Evolutionary conservation across 2,329 filamentous ascomycete genomes (phyloP).

Genomic region (Pseudocercospora cruenta): DNA sequence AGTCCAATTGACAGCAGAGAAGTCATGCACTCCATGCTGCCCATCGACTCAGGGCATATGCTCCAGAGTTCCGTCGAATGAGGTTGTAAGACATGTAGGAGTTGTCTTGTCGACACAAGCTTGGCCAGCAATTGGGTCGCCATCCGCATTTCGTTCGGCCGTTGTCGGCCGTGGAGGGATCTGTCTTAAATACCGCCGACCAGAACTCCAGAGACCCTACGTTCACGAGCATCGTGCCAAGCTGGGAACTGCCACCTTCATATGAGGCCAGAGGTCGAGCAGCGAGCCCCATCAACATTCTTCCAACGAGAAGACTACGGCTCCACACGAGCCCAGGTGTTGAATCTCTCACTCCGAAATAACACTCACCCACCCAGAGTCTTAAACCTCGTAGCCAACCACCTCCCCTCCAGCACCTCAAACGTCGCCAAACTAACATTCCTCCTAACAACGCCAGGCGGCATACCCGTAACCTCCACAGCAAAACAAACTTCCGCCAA

Average conservation of each 20-base stretch:
- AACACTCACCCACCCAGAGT: conserved; percentile 1
- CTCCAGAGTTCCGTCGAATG: not conserved
- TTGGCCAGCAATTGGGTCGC: too few species aligned
- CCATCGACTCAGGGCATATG: not conserved
- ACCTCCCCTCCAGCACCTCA: conserved; percentile 16
- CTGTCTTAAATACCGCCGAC: not conserved
- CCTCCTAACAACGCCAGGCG: conserved; percentile 6
- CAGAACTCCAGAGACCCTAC: not conserved
- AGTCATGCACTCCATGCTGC: not conserved
- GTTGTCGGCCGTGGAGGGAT: not conserved
- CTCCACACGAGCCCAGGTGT: too few species aligned
- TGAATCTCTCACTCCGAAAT: not conserved
- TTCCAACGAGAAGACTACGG: too few species aligned
- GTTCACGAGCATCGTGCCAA: too few species aligned
- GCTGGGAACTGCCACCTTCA: not conserved
- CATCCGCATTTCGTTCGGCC: not conserved
- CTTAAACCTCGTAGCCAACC: conserved; percentile 20
- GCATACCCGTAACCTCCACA: conserved; percentile 18
- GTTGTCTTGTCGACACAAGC: not conserved
- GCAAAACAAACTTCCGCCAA: conserved; percentile 1
- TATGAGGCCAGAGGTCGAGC: not conserved
- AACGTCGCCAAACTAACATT: conserved; percentile 13
- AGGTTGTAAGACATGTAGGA: not conserved
- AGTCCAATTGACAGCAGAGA: not conserved
- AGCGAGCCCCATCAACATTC: not conserved